Evolutionary conservation across 495 filamentous ascomycete species (phyloP).

Genomic region (Aspergillus bridgeri): DNA sequence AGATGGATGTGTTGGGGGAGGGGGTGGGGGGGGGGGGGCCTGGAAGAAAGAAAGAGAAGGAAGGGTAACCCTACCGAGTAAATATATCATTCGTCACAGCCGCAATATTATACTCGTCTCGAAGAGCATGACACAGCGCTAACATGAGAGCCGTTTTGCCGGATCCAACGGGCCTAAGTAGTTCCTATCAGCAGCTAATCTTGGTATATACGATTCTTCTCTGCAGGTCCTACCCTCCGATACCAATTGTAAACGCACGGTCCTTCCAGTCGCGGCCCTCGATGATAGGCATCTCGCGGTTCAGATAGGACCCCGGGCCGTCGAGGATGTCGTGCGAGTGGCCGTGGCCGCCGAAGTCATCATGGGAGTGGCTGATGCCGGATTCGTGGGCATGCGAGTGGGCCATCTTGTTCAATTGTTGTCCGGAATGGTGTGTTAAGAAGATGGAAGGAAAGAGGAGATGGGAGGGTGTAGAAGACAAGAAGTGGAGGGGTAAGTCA

Average conservation of each 20-base stretch:
- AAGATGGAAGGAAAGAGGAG: neutral
- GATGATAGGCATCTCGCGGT: slow-evolving; percentile 89
- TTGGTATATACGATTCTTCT: too few relatives aligned
- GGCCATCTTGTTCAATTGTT: slow-evolving; percentile 24
- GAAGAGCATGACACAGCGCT: slow-evolving; percentile 75
- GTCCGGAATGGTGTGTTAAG: neutral
- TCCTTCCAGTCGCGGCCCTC: slow-evolving; percentile 87
- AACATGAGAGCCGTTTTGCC: slow-evolving; percentile 98
- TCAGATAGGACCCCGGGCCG: slow-evolving; percentile 84
- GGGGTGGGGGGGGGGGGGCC: neutral
- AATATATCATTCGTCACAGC: slow-evolving; percentile 99
- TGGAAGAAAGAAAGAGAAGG: too few relatives aligned
- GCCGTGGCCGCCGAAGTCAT: slow-evolving; percentile 75
- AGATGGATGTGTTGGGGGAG: neutral
- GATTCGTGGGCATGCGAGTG: slow-evolving; percentile 57
- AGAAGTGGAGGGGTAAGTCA: neutral
- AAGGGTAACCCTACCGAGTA: slow-evolving; percentile 58
- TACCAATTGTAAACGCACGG: slow-evolving; percentile 90
- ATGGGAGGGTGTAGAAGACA: too few relatives aligned
- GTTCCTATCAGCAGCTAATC: too few relatives aligned
- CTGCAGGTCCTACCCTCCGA: slow-evolving; percentile 73
- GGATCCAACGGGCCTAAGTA: slow-evolving; percentile 93
- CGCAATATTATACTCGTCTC: slow-evolving; percentile 76
- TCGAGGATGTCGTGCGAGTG: slow-evolving; percentile 95
- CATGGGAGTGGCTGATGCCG: slow-evolving; percentile 58